Base-by-base conservation (phyloP, 176 grass and related monocot genomes). In the Oropetium thomaeum region DNA sequence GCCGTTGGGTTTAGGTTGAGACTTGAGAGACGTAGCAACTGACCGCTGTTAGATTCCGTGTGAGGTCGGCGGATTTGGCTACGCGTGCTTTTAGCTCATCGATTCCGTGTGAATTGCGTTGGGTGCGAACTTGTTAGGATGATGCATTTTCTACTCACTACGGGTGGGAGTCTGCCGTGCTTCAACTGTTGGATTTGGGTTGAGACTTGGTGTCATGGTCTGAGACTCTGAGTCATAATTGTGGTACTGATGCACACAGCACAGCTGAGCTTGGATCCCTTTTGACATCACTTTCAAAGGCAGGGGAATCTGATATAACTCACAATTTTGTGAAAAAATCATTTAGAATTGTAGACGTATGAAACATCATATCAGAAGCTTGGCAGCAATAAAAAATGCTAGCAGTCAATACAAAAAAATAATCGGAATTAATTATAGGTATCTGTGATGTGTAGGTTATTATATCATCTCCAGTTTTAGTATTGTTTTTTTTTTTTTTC, bases 41-140 rank as follows among this genome's bases (percentile, higher is more conserved):
- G 44, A 28, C 45, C 9, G 42, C 58, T 0, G 73, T 7, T 67
- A 73, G 73, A 87, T 82, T 87, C 73, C 15, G 51, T 17, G 15
- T 14, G 33, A 34, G 17, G 19, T 22, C 9, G 60, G 58, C 33
- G 60, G 74, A 62, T 59, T 64, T 16, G 26, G 62, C n/a, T 32
- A 61, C 2, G 77, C 52, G 34, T 79, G 68, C 7, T 68, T 69
- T 67, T 10, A 31, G 61, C 67, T 28, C 10, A 27, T 60, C 51
- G 44, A 27, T 60, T 83, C 53, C 19, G 51, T 16, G 52, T 25
- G 74, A 26, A 35, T 60, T 54, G 20, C 34, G 32, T 43, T 49
- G 68, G 44, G n/a, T 27, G 37, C 27, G 82, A 25, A 9, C n/a
- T n/a, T 41, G 41, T 19, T 52, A 77, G 19, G 17, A n/a, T 28